A percentile compares a stretch with the other conserved stretches of the same genome.
Conservation (phyloP, 164 flowering plant genomes). For the Magnolia changhungtana region DNA sequence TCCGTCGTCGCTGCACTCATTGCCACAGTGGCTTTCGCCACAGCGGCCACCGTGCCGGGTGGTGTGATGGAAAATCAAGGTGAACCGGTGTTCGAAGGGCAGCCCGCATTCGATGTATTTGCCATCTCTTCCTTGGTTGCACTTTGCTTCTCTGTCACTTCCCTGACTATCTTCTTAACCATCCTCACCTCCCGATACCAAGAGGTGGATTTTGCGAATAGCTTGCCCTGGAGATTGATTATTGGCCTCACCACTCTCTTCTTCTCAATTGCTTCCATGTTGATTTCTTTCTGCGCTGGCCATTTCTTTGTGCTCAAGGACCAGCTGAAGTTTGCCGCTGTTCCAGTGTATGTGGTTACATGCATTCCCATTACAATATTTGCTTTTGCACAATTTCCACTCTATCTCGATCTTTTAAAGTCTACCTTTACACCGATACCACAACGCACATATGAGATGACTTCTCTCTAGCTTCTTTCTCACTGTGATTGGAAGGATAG, state of each 20-base stretch:
- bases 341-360: constrained; percentile 7
- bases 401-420: not conserved
- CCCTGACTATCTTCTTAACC: constrained; percentile 22
- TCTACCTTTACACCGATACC: not conserved
- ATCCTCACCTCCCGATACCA: constrained; percentile 24
- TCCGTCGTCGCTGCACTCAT: constrained; percentile 1
- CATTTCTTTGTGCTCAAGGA: constrained; percentile 22
- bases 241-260: constrained; percentile 24
- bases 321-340: constrained; percentile 10
- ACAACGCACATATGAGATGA: not conserved
- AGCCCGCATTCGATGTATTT: constrained; percentile 21
- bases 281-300: constrained; percentile 27
- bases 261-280: constrained; percentile 23
- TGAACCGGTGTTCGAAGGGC: constrained; percentile 7
- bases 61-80: constrained; percentile 12
- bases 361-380: constrained; percentile 8
- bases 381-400: constrained; percentile 5
- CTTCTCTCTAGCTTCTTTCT: not conserved
- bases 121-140: constrained; percentile 23
- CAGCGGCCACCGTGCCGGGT: constrained; percentile 7
- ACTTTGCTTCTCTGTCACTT: constrained; percentile 23
- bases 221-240: constrained; percentile 13
- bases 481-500: too few species aligned
- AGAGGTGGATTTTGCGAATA: constrained; percentile 11
- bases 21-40: constrained; percentile 4